Conservation (phyloP, 73 alveolate genomes). For the Paramecium sonneborni region DNA sequence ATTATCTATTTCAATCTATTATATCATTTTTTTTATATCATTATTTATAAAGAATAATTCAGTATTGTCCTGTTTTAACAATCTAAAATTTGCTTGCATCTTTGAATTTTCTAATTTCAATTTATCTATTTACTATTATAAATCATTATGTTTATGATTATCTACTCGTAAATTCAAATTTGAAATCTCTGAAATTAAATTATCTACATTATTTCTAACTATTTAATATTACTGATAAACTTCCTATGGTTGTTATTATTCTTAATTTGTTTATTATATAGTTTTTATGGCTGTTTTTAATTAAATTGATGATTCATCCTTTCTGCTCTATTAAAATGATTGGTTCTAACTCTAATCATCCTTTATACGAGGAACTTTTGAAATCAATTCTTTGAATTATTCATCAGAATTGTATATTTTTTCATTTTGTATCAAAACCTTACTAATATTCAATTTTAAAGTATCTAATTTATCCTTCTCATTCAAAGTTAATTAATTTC, state of each 20-base stretch:
- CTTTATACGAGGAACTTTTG: not conserved
- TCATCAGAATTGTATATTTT: constrained; percentile 15
- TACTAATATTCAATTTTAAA: constrained; percentile 17
- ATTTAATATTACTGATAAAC: constrained; percentile 1
- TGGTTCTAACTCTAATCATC: not conserved
- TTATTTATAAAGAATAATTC: not conserved
- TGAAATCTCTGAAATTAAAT: not conserved
- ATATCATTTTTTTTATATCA: not conserved
- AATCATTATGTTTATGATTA: constrained; percentile 31
- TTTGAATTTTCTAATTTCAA: constrained; percentile 7
- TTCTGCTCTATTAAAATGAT: not conserved
- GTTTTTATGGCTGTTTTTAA: not conserved
- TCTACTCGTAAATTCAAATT: constrained; percentile 35
- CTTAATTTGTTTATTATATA: not conserved
- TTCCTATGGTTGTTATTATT: not conserved
- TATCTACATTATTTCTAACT: not conserved
- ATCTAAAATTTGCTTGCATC: not conserved
- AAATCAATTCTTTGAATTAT: not conserved
- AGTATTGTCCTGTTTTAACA: constrained; percentile 30
- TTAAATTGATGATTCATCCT: not conserved
- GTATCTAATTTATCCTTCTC: constrained; percentile 28
- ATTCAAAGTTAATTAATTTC: not conserved
- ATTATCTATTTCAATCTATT: constrained; percentile 23
- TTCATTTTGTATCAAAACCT: not conserved
- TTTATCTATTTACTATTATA: constrained; percentile 2